Conservation (phyloP, 2,329 filamentous ascomycete genomes). For the Metarhizium guizhouense region DNA sequence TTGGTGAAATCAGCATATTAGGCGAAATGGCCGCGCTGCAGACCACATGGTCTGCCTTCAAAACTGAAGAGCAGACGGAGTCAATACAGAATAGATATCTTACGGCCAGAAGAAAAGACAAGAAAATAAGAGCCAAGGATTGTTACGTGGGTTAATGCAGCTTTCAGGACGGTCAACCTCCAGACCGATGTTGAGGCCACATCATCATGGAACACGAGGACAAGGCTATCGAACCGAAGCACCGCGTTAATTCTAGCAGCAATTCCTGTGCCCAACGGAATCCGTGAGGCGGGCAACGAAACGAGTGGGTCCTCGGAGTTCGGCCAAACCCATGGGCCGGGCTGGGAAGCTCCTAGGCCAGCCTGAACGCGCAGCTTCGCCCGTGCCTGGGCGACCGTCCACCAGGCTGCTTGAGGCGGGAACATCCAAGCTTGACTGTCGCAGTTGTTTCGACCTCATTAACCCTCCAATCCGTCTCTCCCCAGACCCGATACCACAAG, state of each 20-base stretch:
- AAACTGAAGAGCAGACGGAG: neutral
- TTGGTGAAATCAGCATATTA: conserved; percentile 3
- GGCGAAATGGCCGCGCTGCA: neutral
- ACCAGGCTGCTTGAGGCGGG: conserved; percentile 12
- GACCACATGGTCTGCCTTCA: conserved; percentile 4
- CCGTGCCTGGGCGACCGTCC: conserved; percentile 22
- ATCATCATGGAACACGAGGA: conserved; percentile 14
- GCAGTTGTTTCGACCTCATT: conserved; percentile 13
- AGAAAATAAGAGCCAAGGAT: conserved; percentile 6
- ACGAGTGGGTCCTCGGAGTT: conserved; percentile 1
- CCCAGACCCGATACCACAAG: conserved; percentile 9
- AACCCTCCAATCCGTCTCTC: conserved; percentile 4
- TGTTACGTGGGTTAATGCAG: neutral
- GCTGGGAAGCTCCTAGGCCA: conserved; percentile 8
- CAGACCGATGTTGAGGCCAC: conserved; percentile 19
- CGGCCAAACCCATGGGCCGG: conserved; percentile 21
- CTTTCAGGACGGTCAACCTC: conserved; percentile 12
- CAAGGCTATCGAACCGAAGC: neutral
- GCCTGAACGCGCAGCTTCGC: conserved; percentile 29
- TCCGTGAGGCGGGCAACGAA: neutral
- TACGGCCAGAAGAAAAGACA: conserved; percentile 4
- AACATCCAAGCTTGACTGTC: conserved; percentile 25
- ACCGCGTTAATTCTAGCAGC: conserved; percentile 1
- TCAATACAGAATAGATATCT: neutral
- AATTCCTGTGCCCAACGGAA: neutral